Percentiles rank a stretch among this genome's conserved stretches.
These are phyloP conservation scores for Penstemon newberryi DNA, from an alignment of 257 asterid genomes.

Conservation along the genomic window DNA sequence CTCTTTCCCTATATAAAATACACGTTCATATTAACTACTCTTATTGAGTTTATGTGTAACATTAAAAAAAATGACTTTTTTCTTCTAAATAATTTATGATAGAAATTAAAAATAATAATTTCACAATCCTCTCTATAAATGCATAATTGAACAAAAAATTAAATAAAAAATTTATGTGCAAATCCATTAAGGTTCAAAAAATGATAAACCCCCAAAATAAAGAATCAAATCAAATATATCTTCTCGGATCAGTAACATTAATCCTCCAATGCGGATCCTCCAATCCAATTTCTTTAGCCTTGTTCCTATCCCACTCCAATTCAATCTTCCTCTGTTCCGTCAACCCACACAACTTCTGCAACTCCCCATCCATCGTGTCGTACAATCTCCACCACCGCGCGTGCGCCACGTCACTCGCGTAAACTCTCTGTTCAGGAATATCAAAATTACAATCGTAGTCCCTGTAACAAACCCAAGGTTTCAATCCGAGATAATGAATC, in stretches of 20 bases:
- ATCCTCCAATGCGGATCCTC: slow-evolving; percentile 64
- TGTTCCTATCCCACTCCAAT: slow-evolving; percentile 57
- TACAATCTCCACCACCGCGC: slow-evolving; percentile 75
- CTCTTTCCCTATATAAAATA: too few species aligned
- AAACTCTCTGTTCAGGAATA: slow-evolving; percentile 49
- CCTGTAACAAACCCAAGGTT: slow-evolving; percentile 81
- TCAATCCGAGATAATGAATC: slow-evolving; percentile 74
- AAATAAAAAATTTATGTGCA: slow-evolving; percentile 26
- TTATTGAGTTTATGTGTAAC: too few species aligned
- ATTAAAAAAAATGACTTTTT: too few species aligned
- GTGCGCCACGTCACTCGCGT: slow-evolving; percentile 78
- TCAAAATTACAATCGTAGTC: slow-evolving; percentile 93
- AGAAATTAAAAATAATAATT: not conserved
- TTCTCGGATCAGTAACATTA: slow-evolving; percentile 74
- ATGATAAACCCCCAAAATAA: not conserved
- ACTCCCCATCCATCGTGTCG: slow-evolving; percentile 60
- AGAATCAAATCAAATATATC: slow-evolving; percentile 29
- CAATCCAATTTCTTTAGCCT: slow-evolving; percentile 49
- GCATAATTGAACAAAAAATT: not conserved
- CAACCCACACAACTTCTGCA: slow-evolving; percentile 57
- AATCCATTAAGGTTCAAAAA: not conserved
- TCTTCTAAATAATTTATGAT: too few species aligned
- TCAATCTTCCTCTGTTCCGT: slow-evolving; percentile 57
- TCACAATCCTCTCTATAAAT: not conserved
- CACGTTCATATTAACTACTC: too few species aligned